Evolutionary conservation across 805 yeast genomes (phyloP).

Genomic region (Maudiozyma pseudohumilis): DNA sequence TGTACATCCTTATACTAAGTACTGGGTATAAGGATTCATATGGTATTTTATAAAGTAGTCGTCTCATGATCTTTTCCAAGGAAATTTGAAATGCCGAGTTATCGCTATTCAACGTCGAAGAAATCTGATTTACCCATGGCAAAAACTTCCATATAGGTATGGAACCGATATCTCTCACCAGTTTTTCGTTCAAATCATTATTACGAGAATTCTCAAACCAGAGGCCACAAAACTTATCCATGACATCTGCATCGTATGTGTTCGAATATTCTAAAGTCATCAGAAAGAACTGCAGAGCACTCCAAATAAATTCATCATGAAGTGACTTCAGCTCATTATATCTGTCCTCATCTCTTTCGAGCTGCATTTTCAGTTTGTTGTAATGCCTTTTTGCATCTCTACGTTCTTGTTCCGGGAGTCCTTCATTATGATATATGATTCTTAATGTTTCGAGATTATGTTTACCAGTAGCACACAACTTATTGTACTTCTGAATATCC

Average conservation of each 20-base stretch:
- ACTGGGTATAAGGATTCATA: constrained; percentile 60
- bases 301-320: constrained; percentile 36
- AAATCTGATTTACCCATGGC: constrained; percentile 75
- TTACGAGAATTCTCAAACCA: constrained; percentile 61
- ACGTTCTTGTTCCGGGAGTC: constrained; percentile 37
- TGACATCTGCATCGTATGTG: constrained; percentile 40
- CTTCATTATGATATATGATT: constrained; percentile 32
- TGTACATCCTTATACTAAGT: constrained; percentile 45
- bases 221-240: constrained; percentile 70
- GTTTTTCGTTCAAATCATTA: constrained; percentile 34
- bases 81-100: constrained; percentile 43
- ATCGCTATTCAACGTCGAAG: constrained; percentile 54
- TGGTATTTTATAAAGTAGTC: constrained; percentile 51
- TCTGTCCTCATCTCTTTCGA: constrained; percentile 40
- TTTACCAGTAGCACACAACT: constrained; percentile 34
- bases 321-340: constrained; percentile 32
- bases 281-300: constrained; percentile 52
- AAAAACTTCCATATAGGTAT: constrained; percentile 56
- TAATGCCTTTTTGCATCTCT: constrained; percentile 45
- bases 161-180: constrained; percentile 30
- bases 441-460: constrained; percentile 43
- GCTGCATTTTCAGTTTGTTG: constrained; percentile 39
- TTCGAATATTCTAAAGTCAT: constrained; percentile 40
- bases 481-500: constrained; percentile 34
- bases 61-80: constrained; percentile 38